Conservation (phyloP, 73 alveolate genomes). For the Durusdinium trenchii region DNA sequence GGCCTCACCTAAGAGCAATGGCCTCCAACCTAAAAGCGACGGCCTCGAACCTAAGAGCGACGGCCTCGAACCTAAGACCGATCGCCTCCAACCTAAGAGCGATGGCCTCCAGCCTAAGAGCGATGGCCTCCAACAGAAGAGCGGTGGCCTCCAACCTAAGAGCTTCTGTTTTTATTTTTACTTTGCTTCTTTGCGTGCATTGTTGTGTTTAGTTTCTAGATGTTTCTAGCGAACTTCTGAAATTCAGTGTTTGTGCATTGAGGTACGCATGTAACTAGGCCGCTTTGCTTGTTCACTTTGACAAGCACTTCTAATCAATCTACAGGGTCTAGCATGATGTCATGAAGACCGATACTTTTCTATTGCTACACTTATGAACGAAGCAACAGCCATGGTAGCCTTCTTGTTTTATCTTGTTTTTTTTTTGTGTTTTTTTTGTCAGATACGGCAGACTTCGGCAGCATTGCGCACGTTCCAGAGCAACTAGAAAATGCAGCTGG, state of each 20-base stretch:
- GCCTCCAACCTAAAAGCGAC: too few species aligned
- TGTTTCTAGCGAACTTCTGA: background rate
- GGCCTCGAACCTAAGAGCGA: too few species aligned
- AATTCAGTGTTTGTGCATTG: background rate
- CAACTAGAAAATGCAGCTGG: constrained; percentile 67
- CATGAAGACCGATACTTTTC: background rate
- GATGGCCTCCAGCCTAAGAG: too few species aligned
- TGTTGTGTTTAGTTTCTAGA: background rate
- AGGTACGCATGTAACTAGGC: background rate
- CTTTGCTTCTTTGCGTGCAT: background rate
- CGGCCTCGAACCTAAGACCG: too few species aligned
- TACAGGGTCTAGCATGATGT: background rate
- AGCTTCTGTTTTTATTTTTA: too few species aligned
- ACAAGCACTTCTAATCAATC: background rate
- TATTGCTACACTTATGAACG: background rate
- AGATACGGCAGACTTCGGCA: constrained; percentile 74
- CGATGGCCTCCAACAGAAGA: too few species aligned
- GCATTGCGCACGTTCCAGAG: constrained; percentile 68
- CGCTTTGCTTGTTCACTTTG: background rate
- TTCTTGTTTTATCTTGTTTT: background rate
- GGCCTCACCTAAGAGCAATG: too few species aligned
- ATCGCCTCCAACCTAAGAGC: too few species aligned
- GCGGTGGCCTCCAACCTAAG: too few species aligned
- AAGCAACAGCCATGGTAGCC: background rate
- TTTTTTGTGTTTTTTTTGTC: background rate